Percentiles rank a stretch among this genome's conserved stretches.
Conservation (phyloP, 345 rosid genomes). For the Citrus maxima region DNA sequence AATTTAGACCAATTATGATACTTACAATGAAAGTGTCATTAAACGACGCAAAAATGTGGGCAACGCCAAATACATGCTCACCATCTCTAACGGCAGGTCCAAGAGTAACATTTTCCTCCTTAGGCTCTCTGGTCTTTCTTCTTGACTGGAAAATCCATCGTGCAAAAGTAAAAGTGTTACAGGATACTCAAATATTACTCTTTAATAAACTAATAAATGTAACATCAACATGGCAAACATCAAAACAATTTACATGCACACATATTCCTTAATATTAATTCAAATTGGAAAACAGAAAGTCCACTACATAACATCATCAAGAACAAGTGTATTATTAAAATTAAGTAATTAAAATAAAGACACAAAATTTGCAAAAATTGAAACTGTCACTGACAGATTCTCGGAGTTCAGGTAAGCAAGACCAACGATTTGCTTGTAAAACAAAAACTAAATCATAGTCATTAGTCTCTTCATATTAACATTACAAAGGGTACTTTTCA, state of each 20-base stretch:
- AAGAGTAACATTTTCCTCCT: slow-evolving; percentile 78
- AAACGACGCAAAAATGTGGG: slow-evolving; percentile 84
- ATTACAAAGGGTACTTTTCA: neutral
- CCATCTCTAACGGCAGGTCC: slow-evolving; percentile 81
- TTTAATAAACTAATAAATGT: neutral
- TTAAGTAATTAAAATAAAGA: neutral
- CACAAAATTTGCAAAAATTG: too few relatives aligned
- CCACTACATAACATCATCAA: neutral
- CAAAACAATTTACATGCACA: neutral
- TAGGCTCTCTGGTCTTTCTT: slow-evolving; percentile 75
- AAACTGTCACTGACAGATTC: neutral
- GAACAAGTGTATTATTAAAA: too few relatives aligned
- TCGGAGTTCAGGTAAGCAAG: neutral
- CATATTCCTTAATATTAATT: too few relatives aligned
- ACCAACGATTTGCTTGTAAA: neutral
- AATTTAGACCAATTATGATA: neutral
- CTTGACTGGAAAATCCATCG: slow-evolving; percentile 42
- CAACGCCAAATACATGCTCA: slow-evolving; percentile 81
- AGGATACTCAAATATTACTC: neutral
- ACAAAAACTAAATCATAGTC: too few relatives aligned
- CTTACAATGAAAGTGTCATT: slow-evolving; percentile 91
- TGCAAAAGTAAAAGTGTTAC: neutral
- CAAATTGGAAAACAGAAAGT: neutral
- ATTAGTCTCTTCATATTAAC: neutral
- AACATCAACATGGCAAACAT: neutral